These are phyloP conservation scores for Blastomyces parvus DNA, from an alignment of 2,329 filamentous ascomycete genomes.

Conservation along the genomic window DNA sequence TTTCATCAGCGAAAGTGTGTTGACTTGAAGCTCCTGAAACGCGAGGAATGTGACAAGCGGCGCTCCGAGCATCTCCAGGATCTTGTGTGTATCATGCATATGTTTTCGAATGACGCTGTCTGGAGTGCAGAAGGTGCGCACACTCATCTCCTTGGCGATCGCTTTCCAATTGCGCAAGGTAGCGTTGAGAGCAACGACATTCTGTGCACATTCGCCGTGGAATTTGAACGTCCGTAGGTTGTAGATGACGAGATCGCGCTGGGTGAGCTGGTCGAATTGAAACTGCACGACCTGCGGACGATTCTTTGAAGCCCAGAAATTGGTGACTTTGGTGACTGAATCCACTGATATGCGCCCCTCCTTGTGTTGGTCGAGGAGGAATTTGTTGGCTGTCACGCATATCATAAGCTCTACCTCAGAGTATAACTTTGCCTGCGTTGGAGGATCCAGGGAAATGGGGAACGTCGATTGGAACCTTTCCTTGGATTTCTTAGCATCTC, in stretches of 20 bases:
- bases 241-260: slow-evolving; percentile 39
- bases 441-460: slow-evolving; percentile 33
- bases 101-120: slow-evolving; percentile 43
- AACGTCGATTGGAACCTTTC: slow-evolving; percentile 20
- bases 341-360: slow-evolving; percentile 31
- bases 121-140: slow-evolving; percentile 43
- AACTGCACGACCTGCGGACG: slow-evolving; percentile 43
- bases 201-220: slow-evolving; percentile 33
- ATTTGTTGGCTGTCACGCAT: slow-evolving; percentile 36
- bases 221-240: slow-evolving; percentile 41
- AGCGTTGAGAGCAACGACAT: slow-evolving; percentile 35
- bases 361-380: slow-evolving; percentile 36
- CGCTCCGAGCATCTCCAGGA: slow-evolving; percentile 43
- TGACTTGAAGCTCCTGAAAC: slow-evolving; percentile 32
- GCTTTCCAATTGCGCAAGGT: slow-evolving; percentile 43
- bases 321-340: slow-evolving; percentile 31
- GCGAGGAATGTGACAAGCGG: slow-evolving; percentile 29
- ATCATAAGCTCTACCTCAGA: slow-evolving; percentile 40
- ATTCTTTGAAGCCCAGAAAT: slow-evolving; percentile 39
- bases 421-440: slow-evolving; percentile 36
- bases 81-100: slow-evolving; percentile 40
- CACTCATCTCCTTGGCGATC: slow-evolving; percentile 38
- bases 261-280: slow-evolving; percentile 44
- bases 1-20: slow-evolving; percentile 27
- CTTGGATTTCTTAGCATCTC: slow-evolving; percentile 21